A percentile compares a stretch with the other conserved stretches of the same genome.
Conservation (phyloP, 371 early-diverging fungal genomes). For the Apophysomyces elegans region DNA sequence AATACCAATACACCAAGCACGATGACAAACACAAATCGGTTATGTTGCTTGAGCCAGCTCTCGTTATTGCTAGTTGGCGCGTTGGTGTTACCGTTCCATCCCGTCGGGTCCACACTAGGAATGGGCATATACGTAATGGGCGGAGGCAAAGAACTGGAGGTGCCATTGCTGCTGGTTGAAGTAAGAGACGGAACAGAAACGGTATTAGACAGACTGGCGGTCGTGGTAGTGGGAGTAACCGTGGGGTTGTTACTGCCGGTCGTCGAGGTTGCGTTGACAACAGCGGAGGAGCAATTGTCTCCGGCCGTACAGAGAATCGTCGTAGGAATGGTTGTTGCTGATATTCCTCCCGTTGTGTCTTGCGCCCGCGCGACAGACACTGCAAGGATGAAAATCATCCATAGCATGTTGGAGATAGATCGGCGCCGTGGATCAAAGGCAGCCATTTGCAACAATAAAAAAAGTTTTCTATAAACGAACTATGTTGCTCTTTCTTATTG, state of each 20-base stretch:
- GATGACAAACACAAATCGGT: slow-evolving; percentile 29
- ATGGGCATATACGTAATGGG: not conserved
- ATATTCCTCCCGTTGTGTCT: not conserved
- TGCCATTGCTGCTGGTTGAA: not conserved
- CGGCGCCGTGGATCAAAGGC: slow-evolving; percentile 10
- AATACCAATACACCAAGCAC: slow-evolving; percentile 24
- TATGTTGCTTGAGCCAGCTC: slow-evolving; percentile 28
- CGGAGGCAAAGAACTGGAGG: not conserved
- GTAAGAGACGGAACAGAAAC: not conserved
- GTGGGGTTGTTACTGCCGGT: not conserved
- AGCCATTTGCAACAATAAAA: not conserved
- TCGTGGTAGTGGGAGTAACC: not conserved
- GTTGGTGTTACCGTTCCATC: slow-evolving; percentile 18
- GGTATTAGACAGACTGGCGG: not conserved
- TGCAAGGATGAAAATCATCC: slow-evolving; percentile 4
- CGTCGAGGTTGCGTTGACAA: not conserved
- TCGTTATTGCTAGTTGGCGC: slow-evolving; percentile 13
- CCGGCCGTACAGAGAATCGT: not conserved
- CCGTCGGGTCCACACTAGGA: slow-evolving; percentile 9
- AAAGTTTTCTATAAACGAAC: not conserved
- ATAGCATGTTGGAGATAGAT: not conserved
- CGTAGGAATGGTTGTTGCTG: not conserved
- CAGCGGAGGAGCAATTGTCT: not conserved
- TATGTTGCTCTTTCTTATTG: not conserved
- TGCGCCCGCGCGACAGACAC: slow-evolving; percentile 9